These are phyloP conservation scores for Aegilops sharonensis DNA, from an alignment of 176 grass and related monocot genomes.

Conservation along the genomic window DNA sequence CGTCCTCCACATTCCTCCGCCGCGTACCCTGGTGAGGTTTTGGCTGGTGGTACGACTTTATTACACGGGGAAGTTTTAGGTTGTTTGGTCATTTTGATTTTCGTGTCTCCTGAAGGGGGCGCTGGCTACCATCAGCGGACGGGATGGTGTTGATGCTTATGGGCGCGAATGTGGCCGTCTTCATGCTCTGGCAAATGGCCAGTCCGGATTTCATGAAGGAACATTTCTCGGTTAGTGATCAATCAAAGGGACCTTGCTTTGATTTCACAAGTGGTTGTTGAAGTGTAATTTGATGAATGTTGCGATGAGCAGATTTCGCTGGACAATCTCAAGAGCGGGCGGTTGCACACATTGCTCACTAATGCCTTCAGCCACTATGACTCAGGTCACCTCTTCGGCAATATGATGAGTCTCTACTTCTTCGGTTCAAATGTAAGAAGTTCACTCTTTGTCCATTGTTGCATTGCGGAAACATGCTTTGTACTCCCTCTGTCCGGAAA, in stretches of 20 bases:
- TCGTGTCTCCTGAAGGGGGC: constrained; percentile 42
- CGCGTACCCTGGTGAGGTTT: constrained; percentile 35
- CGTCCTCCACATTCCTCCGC: constrained; percentile 8
- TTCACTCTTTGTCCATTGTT: neutral
- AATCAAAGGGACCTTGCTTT: neutral
- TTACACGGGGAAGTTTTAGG: neutral
- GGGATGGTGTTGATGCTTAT: constrained; percentile 48
- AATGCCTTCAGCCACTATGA: constrained; percentile 79
- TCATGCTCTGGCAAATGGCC: constrained; percentile 64
- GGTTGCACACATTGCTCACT: constrained; percentile 83
- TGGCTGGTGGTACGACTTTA: neutral
- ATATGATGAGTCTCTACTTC: constrained; percentile 88
- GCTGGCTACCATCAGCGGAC: constrained; percentile 34
- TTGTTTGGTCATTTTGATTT: constrained; percentile 24
- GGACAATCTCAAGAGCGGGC: constrained; percentile 75
- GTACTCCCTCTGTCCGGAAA: too few relatives aligned
- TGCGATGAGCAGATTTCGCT: constrained; percentile 67
- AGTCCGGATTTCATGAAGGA: constrained; percentile 64
- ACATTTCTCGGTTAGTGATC: constrained; percentile 70
- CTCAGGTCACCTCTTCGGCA: constrained; percentile 50
- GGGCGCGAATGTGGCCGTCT: constrained; percentile 72
- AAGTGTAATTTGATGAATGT: constrained; percentile 15
- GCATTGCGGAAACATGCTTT: neutral
- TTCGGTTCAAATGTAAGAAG: constrained; percentile 74
- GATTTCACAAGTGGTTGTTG: neutral